Evolutionary conservation across 2,329 filamentous ascomycete genomes (phyloP).

Genomic region (Aspergillus unguis): DNA sequence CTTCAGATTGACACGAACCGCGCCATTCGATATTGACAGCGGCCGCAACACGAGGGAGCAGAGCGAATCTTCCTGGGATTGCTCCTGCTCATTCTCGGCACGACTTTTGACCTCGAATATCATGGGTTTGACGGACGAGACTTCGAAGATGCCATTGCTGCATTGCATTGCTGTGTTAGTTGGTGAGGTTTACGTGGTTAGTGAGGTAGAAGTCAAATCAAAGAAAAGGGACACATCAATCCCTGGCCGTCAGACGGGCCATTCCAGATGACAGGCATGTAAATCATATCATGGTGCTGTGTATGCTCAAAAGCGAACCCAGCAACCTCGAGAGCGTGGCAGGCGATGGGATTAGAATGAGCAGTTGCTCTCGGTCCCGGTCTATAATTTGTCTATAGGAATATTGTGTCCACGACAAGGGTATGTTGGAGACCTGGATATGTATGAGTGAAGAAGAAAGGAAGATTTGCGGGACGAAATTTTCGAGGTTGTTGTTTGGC

Average conservation of each 20-base stretch:
- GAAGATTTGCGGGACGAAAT: conserved; percentile 4
- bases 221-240: conserved; percentile 6
- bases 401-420: conserved; percentile 38
- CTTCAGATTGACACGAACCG: conserved; percentile 44
- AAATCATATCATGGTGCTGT: conserved; percentile 14
- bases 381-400: conserved; percentile 44
- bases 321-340: conserved; percentile 29
- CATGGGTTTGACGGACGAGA: conserved; percentile 42
- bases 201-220: neutral
- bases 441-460: conserved; percentile 26
- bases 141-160: conserved; percentile 42
- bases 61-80: conserved; percentile 8
- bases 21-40: conserved; percentile 32
- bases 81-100: conserved; percentile 37
- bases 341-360: conserved; percentile 44
- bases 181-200: neutral
- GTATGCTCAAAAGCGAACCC: conserved; percentile 48
- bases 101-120: conserved; percentile 45
- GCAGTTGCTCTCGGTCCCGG: conserved; percentile 43
- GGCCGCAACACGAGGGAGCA: conserved; percentile 45
- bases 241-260: neutral
- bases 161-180: neutral
- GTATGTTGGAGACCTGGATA: conserved; percentile 46
- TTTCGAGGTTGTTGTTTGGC: neutral
- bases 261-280: conserved; percentile 7